Conservation (phyloP, 305 asterid species). For the Euphrasia arctica region DNA sequence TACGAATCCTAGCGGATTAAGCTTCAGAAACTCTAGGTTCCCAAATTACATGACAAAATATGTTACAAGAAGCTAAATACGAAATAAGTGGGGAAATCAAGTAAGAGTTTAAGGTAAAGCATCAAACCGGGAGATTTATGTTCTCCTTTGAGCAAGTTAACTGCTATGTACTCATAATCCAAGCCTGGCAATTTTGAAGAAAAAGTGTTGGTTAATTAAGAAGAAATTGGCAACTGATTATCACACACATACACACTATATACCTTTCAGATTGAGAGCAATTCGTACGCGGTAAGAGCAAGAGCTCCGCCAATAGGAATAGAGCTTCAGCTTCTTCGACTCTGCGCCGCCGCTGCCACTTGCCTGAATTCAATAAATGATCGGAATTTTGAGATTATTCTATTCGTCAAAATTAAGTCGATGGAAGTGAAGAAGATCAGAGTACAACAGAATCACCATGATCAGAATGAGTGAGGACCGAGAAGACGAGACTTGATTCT, state of each 20-base stretch:
- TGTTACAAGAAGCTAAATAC: neutral
- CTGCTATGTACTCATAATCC: conserved; percentile 67
- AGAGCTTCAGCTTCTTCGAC: conserved; percentile 60
- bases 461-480: conserved; percentile 9
- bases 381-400: neutral
- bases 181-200: conserved; percentile 40
- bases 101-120: neutral
- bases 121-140: conserved; percentile 61
- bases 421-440: neutral
- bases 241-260: neutral
- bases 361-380: conserved; percentile 30
- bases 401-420: neutral
- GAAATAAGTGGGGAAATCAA: neutral
- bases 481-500: too few relatives aligned
- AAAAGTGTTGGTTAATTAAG: conserved; percentile 8
- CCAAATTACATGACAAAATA: conserved; percentile 18
- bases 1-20: conserved; percentile 86
- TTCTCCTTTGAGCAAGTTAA: conserved; percentile 71
- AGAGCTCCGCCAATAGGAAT: conserved; percentile 72
- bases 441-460: conserved; percentile 28
- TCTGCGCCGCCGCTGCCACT: conserved; percentile 27
- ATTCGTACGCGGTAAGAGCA: conserved; percentile 77
- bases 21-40: conserved; percentile 75
- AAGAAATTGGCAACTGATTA: neutral
- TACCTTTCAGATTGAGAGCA: conserved; percentile 71